phyloP scores from a whole-genome alignment of 352 stramenopile genomes.

The Phytophthora europaea region DNA sequence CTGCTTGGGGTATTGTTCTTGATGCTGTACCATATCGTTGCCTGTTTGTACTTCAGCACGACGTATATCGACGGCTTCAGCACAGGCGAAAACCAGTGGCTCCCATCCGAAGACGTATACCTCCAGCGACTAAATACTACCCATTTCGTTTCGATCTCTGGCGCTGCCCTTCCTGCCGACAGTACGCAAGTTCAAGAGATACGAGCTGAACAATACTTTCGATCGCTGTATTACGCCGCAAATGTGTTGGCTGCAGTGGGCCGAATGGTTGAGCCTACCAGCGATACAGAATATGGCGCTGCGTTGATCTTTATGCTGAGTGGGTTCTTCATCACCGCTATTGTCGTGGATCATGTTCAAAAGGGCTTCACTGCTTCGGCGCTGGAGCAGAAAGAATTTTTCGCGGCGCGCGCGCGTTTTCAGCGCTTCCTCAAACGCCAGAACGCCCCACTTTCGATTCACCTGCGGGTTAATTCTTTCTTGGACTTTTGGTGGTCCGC shows the following conservation, averaged over 20 bases:
- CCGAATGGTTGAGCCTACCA: conserved; percentile 57
- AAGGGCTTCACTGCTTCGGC: conserved; percentile 74
- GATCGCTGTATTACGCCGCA: conserved; percentile 66
- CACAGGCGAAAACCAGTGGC: conserved; percentile 48
- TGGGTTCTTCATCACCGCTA: conserved; percentile 70
- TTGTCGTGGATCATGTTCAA: conserved; percentile 79
- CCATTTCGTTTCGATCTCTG: conserved; percentile 41
- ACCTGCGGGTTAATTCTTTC: conserved; percentile 72
- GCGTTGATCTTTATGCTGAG: conserved; percentile 76
- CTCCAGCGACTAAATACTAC: conserved; percentile 47
- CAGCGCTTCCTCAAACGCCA: conserved; percentile 75
- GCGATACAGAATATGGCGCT: conserved; percentile 54
- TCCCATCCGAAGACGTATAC: conserved; percentile 57
- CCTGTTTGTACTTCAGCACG: conserved; percentile 62
- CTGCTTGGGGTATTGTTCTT: conserved; percentile 51
- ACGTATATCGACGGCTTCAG: conserved; percentile 61
- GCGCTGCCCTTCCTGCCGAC: conserved; percentile 24
- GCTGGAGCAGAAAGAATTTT: conserved; percentile 78
- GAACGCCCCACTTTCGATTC: conserved; percentile 58
- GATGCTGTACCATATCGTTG: conserved; percentile 66
- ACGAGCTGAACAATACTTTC: conserved; percentile 61
- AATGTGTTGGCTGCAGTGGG: conserved; percentile 62
- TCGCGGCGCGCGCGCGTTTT: conserved; percentile 61
- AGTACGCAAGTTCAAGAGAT: conserved; percentile 41
- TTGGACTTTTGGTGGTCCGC: conserved; percentile 79